Evolutionary conservation across 257 asterid species (phyloP), one percentile per base, ranked within the genome.

Genomic region (Anisodus acutangulus): DNA sequence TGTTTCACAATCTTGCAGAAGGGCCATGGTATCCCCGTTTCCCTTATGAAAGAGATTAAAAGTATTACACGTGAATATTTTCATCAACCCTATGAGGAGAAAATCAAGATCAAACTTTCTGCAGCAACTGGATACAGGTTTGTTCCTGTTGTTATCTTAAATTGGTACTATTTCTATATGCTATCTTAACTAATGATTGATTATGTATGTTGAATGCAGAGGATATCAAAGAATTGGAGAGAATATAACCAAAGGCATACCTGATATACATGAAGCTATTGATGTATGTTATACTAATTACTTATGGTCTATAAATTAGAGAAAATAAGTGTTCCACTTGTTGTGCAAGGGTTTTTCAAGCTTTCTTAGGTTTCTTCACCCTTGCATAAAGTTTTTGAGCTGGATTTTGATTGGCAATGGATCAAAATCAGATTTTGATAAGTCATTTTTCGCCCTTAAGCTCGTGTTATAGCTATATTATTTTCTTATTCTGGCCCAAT

Each of bases 211-310:
- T 86, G 41, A 66, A 71, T 85, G 89, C 93, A 96, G 99, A 88
- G 99, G 99, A 47, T 96, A 96, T 90, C 98, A 96, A 83, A 84
- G 87, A 55, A 88, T 93, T 8, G 94, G 98, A 9, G 91, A 91
- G 87, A 97, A 97, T 86, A 78, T 97, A 79, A 94, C 98, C 45
- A 90, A 92, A 89, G 99, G 98, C 53, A 84, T 86, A 31, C 97
- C 95, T 3, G 99, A 97, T 84, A 87, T 88, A 95, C 99, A 97
- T 13, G 99, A 97, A 93, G 99, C 99, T 68, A 93, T 97, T 49
- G 99, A 97, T 89, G 99, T 97, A 90, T 83, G 98, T 88, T 84
- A 69, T 80, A 9, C 58, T 59, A 16, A 55, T 79, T 80, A 16
- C 66, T 66, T 57, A 15, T 37, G 19, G 35, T 31, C 43, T n/a